phyloP scores from a whole-genome alignment of 495 filamentous ascomycete genomes.

The Glutinoglossum americanum region DNA sequence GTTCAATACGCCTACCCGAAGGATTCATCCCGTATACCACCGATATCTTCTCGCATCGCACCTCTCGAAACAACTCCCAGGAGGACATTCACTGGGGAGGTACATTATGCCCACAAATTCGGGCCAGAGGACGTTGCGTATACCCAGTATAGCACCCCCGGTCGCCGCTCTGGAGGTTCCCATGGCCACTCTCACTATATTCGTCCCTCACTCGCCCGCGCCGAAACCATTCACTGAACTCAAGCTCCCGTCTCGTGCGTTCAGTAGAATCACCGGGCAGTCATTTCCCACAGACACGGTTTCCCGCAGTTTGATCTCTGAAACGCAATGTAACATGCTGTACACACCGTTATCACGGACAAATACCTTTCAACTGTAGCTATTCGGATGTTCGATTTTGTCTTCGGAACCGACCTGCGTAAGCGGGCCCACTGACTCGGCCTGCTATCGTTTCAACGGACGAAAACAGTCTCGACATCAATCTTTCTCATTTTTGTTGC shows the following conservation, averaged over 20 bases:
- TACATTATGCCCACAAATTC: not conserved
- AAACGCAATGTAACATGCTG: not conserved
- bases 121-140: not conserved
- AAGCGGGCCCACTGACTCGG: not conserved
- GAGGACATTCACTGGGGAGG: not conserved
- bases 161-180: not conserved
- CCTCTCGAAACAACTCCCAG: not conserved
- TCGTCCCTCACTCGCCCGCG: not conserved
- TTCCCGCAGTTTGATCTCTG: not conserved
- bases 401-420: not conserved
- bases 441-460: not conserved
- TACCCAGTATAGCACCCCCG: not conserved
- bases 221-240: not conserved
- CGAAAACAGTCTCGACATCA: not conserved
- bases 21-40: not conserved
- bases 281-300: not conserved
- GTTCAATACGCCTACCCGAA: not conserved
- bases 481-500: not conserved
- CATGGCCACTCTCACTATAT: not conserved
- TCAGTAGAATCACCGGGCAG: not conserved
- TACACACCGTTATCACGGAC: conserved; percentile 1
- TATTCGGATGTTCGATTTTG: not conserved
- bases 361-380: conserved; percentile 1
- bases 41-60: not conserved
- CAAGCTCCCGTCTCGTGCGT: not conserved